Evolutionary conservation across 1,284 basidiomycete species (phyloP).

Genomic region (Uromyces viciae-fabae): DNA sequence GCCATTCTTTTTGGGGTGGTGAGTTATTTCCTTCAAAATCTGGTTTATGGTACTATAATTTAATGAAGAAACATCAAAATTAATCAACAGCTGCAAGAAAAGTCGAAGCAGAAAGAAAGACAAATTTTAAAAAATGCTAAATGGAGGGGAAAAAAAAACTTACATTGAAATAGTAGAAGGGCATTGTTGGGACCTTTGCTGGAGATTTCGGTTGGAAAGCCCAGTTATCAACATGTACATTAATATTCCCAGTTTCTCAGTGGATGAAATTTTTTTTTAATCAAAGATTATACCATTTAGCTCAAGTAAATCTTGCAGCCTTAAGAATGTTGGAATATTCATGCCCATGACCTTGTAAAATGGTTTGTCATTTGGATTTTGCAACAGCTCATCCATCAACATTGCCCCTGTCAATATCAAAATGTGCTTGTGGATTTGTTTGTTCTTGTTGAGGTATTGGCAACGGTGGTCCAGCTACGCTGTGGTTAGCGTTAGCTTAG

Average conservation of each 20-base stretch:
- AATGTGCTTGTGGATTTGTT: background rate
- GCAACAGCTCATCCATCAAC: background rate
- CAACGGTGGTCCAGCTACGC: background rate
- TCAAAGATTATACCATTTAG: background rate
- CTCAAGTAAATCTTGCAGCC: background rate
- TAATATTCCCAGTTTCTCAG: background rate
- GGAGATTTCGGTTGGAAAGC: constrained; percentile 1
- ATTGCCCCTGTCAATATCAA: background rate
- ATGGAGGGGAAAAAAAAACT: no score
- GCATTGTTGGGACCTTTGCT: background rate
- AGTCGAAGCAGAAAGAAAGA: no score
- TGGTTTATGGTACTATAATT: no score
- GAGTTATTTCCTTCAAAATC: no score
- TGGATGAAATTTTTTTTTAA: background rate
- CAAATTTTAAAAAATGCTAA: no score
- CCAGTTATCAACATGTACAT: constrained; percentile 20
- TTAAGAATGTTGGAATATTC: background rate
- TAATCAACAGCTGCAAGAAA: no score
- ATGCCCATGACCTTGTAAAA: background rate
- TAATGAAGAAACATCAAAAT: no score
- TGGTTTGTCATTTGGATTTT: background rate
- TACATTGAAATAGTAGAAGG: background rate
- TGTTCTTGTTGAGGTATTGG: background rate
- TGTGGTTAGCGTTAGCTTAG: no score
- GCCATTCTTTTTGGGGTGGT: no score